Base-by-base conservation (phyloP, 306 rosid genomes). In the Senna siamea region DNA sequence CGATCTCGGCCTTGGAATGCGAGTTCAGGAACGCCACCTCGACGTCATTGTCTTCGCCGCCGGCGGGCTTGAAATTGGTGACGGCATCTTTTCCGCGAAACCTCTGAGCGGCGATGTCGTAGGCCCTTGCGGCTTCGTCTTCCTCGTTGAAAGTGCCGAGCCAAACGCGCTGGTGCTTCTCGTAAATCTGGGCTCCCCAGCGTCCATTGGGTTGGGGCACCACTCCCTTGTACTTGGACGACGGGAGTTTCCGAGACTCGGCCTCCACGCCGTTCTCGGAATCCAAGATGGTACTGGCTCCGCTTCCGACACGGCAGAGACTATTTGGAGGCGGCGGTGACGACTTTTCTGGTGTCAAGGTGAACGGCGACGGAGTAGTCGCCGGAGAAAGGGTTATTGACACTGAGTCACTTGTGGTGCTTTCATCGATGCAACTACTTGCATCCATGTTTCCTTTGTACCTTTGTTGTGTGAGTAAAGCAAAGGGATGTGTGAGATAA, bases 161-260 rank as follows among this genome's bases (percentile, higher is more conserved):
- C 98, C 99, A 94, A 4, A 94, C 99, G 9, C 99, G 90, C 79
- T 94, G 99, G 57, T 94, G 99, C 83, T 94, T 94, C 88, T 94
- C 99, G 80, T 94, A 94, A 83, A 94, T 94, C 96, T 94, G 99
- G 0, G 99, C 98, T 0, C 99, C 99, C 99, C 99, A 94, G 0
- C 99, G 98, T 1, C 99, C 96, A 72, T 94, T 92, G 2, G 99
- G 99, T 53, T 94, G 99, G 0, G 99, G 99, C 34, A 94, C 99
- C 1, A 94, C 99, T 7, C 99, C 99, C 63, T 94, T 94, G 87
- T 85, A 92, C 26, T 85, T 89, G 0, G 99, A 92, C 0, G 99
- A 94, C 0, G 96, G 98, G 0, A 94, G 92, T 52, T 94, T 94
- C 5, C 97, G 66, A 0, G 99, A 94, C 78, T 94, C 97, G 0